Evolutionary conservation across 208 protist genomes (phyloP), one percentile per base, ranked within the genome.

Genomic region (Trypanosomatidae sp.): DNA sequence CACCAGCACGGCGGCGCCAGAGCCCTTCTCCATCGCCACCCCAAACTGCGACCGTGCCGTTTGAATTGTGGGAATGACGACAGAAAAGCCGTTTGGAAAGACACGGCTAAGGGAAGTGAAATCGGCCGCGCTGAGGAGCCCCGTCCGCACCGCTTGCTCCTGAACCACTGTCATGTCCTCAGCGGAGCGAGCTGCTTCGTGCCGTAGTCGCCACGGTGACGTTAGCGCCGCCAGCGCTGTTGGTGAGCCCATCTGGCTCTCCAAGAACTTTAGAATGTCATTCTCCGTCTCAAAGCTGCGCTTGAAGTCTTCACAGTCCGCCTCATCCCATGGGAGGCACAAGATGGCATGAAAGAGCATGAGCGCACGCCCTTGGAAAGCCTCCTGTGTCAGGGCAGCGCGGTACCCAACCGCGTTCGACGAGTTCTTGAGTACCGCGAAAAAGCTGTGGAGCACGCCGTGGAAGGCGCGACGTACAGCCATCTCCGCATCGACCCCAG

Each of bases 21-120:
- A 72, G 72, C 72, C 77, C 73, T 94, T 95, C 79, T 94, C 84
- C 52, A 97, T 81, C 13, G 84, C 62, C 30, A 95, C 81, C 30
- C 90, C 90, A 15, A 87, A 71, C 69, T 87, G 78, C 33, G 85
- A 92, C 25, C 81, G 62, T 15, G 90, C 90, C 19, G 89, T 83
- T 53, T 88, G 77, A 47, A 95, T 56, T 33, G 85, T 67, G 3
- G 93, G 90, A 56, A 96, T 90, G 39, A 76, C 73, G 46, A 95
- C 86, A 60, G 91, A 94, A 72, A 97, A 97, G 53, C 77, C 84
- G 78, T 96, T 97, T 50, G 89, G 87, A 56, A 87, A 87, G 66
- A 94, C 77, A 56, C 84, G 87, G 64, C 86, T 92, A 33, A 94
- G 81, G 9, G 87, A 94, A 13, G 65, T 60, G 55, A 93, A 74